Conservation (phyloP, 495 filamentous ascomycete species). For the Hypoxylon rickii region DNA sequence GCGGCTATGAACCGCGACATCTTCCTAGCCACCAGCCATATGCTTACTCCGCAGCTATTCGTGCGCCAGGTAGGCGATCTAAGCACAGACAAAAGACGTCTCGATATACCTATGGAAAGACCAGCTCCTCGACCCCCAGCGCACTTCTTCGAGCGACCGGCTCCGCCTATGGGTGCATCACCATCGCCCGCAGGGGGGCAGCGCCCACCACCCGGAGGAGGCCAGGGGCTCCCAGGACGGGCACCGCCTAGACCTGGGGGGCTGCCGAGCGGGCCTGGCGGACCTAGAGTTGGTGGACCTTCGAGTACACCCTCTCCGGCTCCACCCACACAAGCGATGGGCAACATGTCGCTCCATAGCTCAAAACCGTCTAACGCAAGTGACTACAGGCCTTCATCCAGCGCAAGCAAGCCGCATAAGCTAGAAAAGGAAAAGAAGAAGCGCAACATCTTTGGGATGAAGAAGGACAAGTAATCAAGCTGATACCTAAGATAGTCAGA, state of each 20-base stretch:
- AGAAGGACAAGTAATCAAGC: slow-evolving; percentile 45
- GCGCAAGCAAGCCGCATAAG: slow-evolving; percentile 52
- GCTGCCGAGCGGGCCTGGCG: slow-evolving; percentile 30
- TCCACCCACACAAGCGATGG: slow-evolving; percentile 64
- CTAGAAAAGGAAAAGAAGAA: slow-evolving; percentile 73
- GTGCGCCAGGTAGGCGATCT: slow-evolving; percentile 81
- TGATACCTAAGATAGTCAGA: background rate
- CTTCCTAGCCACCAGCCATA: slow-evolving; percentile 90
- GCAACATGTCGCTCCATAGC: slow-evolving; percentile 58
- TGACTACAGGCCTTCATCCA: slow-evolving; percentile 39
- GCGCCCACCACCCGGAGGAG: slow-evolving; percentile 34
- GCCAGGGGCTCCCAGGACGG: slow-evolving; percentile 30
- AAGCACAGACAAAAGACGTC: slow-evolving; percentile 68
- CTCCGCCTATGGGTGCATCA: slow-evolving; percentile 46
- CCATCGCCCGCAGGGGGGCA: slow-evolving; percentile 41
- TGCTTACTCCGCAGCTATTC: slow-evolving; percentile 81
- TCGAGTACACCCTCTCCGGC: slow-evolving; percentile 29
- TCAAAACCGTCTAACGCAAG: slow-evolving; percentile 35
- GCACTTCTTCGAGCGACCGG: slow-evolving; percentile 82
- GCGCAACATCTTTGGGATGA: slow-evolving; percentile 75
- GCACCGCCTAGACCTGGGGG: slow-evolving; percentile 32
- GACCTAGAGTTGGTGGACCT: slow-evolving; percentile 23
- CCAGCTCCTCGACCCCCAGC: slow-evolving; percentile 80
- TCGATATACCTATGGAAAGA: slow-evolving; percentile 81
- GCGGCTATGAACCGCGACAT: slow-evolving; percentile 72